phyloP scores from a whole-genome alignment of 2,329 filamentous ascomycete species.

The Cladobotryum mycophilum region DNA sequence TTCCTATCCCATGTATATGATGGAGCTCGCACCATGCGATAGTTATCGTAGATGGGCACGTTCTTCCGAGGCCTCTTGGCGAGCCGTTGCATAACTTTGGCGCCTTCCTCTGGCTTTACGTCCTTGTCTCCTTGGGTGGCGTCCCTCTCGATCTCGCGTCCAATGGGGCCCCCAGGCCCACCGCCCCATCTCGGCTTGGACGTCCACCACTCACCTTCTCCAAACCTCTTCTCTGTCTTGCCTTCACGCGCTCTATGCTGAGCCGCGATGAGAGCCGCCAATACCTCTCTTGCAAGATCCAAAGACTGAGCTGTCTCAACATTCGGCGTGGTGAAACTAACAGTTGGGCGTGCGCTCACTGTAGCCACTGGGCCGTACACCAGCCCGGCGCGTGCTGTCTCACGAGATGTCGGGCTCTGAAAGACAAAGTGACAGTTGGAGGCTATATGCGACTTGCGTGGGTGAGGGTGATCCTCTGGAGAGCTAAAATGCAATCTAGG shows the following conservation, averaged over 20 bases:
- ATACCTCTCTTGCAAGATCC: slow-evolving; percentile 55
- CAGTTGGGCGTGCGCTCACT: slow-evolving; percentile 51
- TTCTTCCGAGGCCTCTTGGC: slow-evolving; percentile 49
- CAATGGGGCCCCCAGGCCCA: slow-evolving; percentile 55
- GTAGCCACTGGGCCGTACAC: slow-evolving; percentile 57
- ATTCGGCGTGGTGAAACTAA: slow-evolving; percentile 39
- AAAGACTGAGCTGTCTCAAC: slow-evolving; percentile 51
- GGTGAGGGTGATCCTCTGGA: slow-evolving; percentile 22
- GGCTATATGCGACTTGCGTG: slow-evolving; percentile 48
- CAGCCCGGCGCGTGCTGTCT: slow-evolving; percentile 52
- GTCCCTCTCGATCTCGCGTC: slow-evolving; percentile 51
- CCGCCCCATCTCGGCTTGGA: slow-evolving; percentile 57
- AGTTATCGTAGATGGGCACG: slow-evolving; percentile 55
- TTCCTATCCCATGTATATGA: slow-evolving; percentile 55
- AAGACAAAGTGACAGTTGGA: slow-evolving; percentile 55
- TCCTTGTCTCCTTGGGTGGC: slow-evolving; percentile 42
- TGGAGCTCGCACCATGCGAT: slow-evolving; percentile 55
- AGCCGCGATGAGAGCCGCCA: slow-evolving; percentile 55
- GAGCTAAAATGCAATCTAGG: slow-evolving; percentile 51
- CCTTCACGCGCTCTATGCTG: slow-evolving; percentile 58
- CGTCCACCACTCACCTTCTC: slow-evolving; percentile 57
- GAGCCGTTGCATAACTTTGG: slow-evolving; percentile 18
- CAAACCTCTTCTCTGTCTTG: slow-evolving; percentile 49
- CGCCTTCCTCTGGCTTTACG: slow-evolving; percentile 21
- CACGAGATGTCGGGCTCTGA: slow-evolving; percentile 53